Conservation (phyloP, 108 stramenopile genomes). For the Fistulifera solaris region DNA sequence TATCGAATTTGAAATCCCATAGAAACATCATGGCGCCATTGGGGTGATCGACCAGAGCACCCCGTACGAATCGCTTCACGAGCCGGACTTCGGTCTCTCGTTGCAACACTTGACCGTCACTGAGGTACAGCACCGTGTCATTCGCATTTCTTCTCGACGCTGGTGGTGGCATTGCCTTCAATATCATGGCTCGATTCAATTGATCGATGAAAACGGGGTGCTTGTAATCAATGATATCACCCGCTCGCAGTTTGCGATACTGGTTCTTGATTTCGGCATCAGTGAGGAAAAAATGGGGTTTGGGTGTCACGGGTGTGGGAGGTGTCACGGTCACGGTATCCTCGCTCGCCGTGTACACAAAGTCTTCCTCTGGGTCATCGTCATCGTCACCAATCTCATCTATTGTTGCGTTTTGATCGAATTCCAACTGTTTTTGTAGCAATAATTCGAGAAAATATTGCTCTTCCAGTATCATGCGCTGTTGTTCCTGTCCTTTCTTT, state of each 20-base stretch:
- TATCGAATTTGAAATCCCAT: not conserved
- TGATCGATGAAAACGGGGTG: not conserved
- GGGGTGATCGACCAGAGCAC: not conserved
- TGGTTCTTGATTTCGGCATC: too few species aligned
- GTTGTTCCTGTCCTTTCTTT: too few species aligned
- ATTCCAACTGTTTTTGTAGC: too few species aligned
- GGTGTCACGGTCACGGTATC: too few species aligned
- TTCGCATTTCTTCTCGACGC: not conserved
- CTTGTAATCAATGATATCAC: slow-evolving; percentile 9
- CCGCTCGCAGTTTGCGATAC: slow-evolving; percentile 4
- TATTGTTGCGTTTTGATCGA: too few species aligned
- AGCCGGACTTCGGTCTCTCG: slow-evolving; percentile 1
- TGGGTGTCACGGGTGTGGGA: too few species aligned
- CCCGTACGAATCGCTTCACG: not conserved
- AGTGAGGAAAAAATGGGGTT: too few species aligned
- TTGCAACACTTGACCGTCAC: not conserved
- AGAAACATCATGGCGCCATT: not conserved
- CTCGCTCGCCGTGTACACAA: too few species aligned
- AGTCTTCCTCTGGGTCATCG: too few species aligned
- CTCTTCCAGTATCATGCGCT: too few species aligned
- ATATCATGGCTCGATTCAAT: not conserved
- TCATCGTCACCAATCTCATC: too few species aligned
- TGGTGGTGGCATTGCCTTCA: not conserved
- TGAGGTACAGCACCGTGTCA: not conserved
- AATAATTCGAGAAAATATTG: too few species aligned